Percentiles rank a stretch among this genome's conserved stretches.
Evolutionary conservation across 805 yeast species (phyloP).

Genomic region (Clavispora santaluciae): DNA sequence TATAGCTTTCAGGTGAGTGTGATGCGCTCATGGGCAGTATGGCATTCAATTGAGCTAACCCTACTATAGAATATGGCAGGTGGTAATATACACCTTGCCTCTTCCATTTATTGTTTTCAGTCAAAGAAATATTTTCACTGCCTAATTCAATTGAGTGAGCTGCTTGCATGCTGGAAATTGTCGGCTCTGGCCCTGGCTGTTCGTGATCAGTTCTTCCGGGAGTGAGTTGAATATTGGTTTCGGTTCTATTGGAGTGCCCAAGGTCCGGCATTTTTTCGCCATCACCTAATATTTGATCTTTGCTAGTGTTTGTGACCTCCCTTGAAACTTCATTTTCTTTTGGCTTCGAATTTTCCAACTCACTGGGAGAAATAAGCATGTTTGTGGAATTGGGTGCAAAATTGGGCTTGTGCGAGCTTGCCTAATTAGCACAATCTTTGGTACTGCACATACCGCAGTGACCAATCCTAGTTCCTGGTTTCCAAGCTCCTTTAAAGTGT

Average conservation of each 20-base stretch:
- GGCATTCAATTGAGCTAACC: background rate
- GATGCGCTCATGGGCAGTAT: background rate
- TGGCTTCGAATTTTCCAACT: conserved; percentile 1
- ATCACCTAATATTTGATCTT: no score
- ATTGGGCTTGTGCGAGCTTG: background rate
- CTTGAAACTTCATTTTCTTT: background rate
- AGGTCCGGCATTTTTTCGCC: no score
- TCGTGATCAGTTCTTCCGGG: no score
- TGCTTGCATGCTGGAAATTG: no score
- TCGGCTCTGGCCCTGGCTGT: no score
- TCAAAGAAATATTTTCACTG: no score
- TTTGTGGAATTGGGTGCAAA: conserved; percentile 1
- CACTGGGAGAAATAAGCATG: conserved; percentile 1
- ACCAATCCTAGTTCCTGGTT: background rate
- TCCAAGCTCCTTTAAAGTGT: no score
- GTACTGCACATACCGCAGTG: background rate
- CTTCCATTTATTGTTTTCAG: background rate
- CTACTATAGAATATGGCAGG: background rate
- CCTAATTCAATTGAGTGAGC: no score
- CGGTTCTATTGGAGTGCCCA: no score
- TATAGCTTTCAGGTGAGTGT: background rate
- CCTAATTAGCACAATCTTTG: no score
- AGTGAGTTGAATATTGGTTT: no score
- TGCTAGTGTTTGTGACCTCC: no score
- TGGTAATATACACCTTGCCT: background rate